These are phyloP conservation scores for Exobasidium cylindrosporum DNA, from an alignment of 1,284 basidiomycete genomes.

Conservation along the genomic window DNA sequence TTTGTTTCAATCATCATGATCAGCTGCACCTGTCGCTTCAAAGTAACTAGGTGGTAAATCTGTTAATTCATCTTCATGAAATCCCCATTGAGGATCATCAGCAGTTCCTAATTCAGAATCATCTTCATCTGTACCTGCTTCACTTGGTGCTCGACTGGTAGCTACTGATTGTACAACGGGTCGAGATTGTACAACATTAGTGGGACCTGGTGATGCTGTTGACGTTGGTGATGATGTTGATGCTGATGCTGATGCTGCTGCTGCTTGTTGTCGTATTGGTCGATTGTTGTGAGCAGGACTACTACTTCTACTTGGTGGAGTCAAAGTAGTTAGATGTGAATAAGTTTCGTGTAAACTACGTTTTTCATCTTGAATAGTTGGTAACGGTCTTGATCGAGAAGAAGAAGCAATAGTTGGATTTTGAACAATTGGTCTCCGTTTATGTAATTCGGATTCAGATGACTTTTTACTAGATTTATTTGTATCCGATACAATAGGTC, in stretches of 20 bases:
- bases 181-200: neutral
- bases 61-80: constrained; percentile 30
- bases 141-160: neutral
- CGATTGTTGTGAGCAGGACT: neutral
- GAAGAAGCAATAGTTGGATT: neutral
- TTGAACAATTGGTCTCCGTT: neutral
- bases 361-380: neutral
- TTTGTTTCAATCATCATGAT: constrained; percentile 5
- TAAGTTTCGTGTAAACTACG: neutral
- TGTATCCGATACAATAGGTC: neutral
- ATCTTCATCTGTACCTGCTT: neutral
- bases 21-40: constrained; percentile 29
- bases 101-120: constrained; percentile 10
- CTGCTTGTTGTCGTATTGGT: too few species aligned
- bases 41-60: constrained; percentile 49
- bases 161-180: neutral
- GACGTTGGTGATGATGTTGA: neutral
- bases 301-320: neutral
- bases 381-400: neutral
- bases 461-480: neutral
- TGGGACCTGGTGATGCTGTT: neutral
- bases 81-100: constrained; percentile 10
- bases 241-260: too few species aligned
- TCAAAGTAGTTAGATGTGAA: neutral
- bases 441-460: neutral